A percentile compares a stretch with the other conserved stretches of the same genome.
These are phyloP conservation scores for Fusarium nanum DNA, from an alignment of 2,329 filamentous ascomycete genomes.

Conservation along the genomic window DNA sequence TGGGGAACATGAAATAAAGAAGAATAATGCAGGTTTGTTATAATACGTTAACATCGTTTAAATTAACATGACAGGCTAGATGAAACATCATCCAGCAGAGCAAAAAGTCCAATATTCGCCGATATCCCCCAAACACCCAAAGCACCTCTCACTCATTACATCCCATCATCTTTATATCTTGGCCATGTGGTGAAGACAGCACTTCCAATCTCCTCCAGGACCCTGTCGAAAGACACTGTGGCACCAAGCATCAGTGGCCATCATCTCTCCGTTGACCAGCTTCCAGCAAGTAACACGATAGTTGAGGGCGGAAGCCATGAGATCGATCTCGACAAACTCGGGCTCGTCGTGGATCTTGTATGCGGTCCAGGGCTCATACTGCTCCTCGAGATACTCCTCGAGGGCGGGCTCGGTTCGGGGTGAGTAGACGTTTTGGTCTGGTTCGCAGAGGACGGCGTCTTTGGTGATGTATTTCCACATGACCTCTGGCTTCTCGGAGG, in stretches of 20 bases:
- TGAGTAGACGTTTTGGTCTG: slow-evolving; percentile 49
- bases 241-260: slow-evolving; percentile 51
- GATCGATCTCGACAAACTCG: slow-evolving; percentile 54
- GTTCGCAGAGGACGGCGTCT: slow-evolving; percentile 50
- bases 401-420: slow-evolving; percentile 49
- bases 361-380: slow-evolving; percentile 52
- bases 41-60: slow-evolving; percentile 18
- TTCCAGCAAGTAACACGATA: slow-evolving; percentile 52
- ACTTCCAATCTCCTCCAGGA: slow-evolving; percentile 51
- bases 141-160: slow-evolving; percentile 1
- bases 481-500: slow-evolving; percentile 49
- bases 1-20: background rate
- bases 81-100: slow-evolving; percentile 15
- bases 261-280: slow-evolving; percentile 47
- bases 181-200: slow-evolving; percentile 52
- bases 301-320: slow-evolving; percentile 50
- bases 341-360: slow-evolving; percentile 53
- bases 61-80: slow-evolving; percentile 23
- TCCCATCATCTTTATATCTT: slow-evolving; percentile 26
- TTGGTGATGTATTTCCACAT: slow-evolving; percentile 52
- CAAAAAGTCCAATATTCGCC: slow-evolving; percentile 32
- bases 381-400: slow-evolving; percentile 49
- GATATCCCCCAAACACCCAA: slow-evolving; percentile 28
- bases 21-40: background rate
- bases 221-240: slow-evolving; percentile 51